Base-by-base conservation (phyloP, 1,284 basidiomycete genomes). In the Puccinia hordei region DNA sequence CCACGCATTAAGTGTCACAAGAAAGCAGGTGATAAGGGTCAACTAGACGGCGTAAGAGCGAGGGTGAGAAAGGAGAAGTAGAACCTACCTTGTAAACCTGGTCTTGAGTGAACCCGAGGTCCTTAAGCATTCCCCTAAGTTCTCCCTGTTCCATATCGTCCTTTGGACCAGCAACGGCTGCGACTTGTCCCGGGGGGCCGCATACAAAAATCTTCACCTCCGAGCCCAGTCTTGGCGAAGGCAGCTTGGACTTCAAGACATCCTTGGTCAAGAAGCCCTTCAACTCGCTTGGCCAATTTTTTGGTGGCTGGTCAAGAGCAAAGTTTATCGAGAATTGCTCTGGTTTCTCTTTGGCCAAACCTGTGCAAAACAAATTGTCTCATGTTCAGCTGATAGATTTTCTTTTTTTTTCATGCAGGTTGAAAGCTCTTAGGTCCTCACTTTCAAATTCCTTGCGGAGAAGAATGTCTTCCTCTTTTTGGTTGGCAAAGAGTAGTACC, bases 161-260 rank as follows among this genome's bases (percentile, higher is more conserved):
- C 84, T 88, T 88, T 68, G 85, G 83, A 44, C 88, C 88, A 73
- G 92, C 90, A 82, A 97, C 83, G 0, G 93, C 89, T 44, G 88
- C 89, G 44, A 96, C 91, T 86, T 96, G 93, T 10, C 89, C 89
- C 53, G 94, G 94, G n/a, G 94, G 93, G 13, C 92, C 94, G 85
- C 95, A 98, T 46, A 98, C 88, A 85, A 95, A 94, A 75, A 96
- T 88, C 87, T 94, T 95, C 84, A 93, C 88, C 87, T 94, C 95
- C 81, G 92, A 90, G 6, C 89, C 90, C 68, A 91, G 86, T 13
- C 88, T 88, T 22, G 94, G 87, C 30, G 92, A 87, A 0, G 91
- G 89, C 71, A 95, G 88, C 85, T 94, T 87, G 84, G 92, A 87
- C 87, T 90, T 89, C 83, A 97, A 87, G 69, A 94, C 84, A 46